phyloP scores from a whole-genome alignment of 345 rosid species.

The Bretschneidera sinensis region DNA sequence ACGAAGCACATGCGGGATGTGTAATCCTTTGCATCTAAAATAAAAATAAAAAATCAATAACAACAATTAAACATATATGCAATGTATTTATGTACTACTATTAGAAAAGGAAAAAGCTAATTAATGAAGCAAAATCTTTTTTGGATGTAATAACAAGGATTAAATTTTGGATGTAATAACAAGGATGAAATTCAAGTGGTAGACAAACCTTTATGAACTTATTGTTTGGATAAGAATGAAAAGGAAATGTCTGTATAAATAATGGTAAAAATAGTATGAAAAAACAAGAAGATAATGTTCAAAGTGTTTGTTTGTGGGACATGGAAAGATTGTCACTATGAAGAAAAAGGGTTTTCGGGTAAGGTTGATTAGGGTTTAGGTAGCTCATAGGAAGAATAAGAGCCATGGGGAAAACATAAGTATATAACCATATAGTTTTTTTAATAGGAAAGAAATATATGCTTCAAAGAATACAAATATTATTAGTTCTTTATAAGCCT shows the following conservation, averaged over 20 bases:
- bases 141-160: constrained; percentile 12
- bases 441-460: no score
- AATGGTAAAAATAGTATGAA: not conserved
- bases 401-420: not conserved
- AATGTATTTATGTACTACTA: constrained; percentile 9
- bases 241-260: not conserved
- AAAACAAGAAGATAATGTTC: constrained; percentile 3
- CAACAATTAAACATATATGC: no score
- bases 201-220: constrained; percentile 22
- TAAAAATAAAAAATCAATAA: no score
- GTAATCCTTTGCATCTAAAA: constrained; percentile 25
- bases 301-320: not conserved
- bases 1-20: constrained; percentile 39
- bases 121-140: not conserved
- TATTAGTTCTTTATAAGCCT: no score
- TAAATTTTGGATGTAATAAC: constrained; percentile 14
- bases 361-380: not conserved
- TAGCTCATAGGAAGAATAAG: constrained; percentile 27
- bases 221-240: constrained; percentile 13
- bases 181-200: not conserved
- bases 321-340: constrained; percentile 26
- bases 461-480: no score
- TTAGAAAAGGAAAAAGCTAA: not conserved
- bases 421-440: no score
- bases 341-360: not conserved